Conservation (phyloP, 139 green algal species). For the Deuterostichococcus epilithicus region DNA sequence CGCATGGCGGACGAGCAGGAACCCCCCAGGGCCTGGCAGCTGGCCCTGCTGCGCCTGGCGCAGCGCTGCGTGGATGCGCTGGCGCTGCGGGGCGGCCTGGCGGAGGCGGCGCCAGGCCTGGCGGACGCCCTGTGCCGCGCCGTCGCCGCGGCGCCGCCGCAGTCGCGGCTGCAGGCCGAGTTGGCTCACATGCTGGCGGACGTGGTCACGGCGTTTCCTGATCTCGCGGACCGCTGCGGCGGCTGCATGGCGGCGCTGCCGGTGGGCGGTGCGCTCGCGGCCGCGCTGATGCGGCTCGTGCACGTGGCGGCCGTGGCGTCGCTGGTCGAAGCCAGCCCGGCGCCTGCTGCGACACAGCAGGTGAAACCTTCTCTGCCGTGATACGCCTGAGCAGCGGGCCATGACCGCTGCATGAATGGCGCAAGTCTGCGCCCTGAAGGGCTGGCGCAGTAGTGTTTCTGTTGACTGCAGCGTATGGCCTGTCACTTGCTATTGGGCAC, state of each 20-base stretch:
- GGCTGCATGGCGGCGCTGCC: background rate
- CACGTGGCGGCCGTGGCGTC: background rate
- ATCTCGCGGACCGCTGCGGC: background rate
- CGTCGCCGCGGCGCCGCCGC: background rate
- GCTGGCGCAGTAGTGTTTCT: no score
- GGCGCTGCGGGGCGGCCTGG: background rate
- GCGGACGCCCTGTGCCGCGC: background rate
- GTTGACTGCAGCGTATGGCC: no score
- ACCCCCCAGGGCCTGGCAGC: background rate
- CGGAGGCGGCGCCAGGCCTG: background rate
- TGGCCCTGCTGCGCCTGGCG: background rate
- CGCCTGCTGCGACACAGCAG: no score
- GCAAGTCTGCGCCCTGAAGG: no score
- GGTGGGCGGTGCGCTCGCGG: background rate
- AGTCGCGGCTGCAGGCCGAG: background rate
- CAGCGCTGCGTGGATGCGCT: background rate
- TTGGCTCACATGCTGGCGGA: background rate
- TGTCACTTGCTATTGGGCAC: no score
- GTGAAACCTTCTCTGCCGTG: background rate
- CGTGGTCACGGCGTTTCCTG: background rate
- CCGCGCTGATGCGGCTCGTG: slow-evolving; percentile 7
- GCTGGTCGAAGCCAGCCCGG: no score
- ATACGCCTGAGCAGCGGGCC: background rate
- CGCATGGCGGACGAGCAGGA: background rate
- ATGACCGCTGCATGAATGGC: slow-evolving; percentile 12